Evolutionary conservation across 805 yeast species (phyloP).

Genomic region (Lipomyces orientalis): DNA sequence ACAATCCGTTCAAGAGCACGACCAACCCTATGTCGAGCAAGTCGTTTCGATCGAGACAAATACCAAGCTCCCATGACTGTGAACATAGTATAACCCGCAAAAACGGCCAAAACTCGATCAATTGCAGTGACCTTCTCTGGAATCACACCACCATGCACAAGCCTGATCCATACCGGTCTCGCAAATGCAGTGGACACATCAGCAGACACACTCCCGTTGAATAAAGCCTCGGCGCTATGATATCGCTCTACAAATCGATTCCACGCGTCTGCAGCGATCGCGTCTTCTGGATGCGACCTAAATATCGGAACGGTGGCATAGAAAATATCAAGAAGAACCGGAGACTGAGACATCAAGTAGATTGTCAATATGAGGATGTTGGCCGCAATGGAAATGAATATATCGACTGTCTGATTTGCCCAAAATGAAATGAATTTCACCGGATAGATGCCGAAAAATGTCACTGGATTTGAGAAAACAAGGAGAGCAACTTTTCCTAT

Average conservation of each 20-base stretch:
- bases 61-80: conserved; percentile 27
- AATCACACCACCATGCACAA: conserved; percentile 24
- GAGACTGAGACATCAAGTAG: not conserved
- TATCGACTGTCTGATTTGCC: conserved; percentile 30
- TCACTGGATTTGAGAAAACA: conserved; percentile 26
- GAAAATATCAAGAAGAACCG: not conserved
- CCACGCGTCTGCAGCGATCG: conserved; percentile 17
- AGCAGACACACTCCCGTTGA: conserved; percentile 5
- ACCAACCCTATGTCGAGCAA: conserved; percentile 7
- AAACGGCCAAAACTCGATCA: conserved; percentile 30
- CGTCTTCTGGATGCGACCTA: conserved; percentile 15
- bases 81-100: conserved; percentile 32
- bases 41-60: conserved; percentile 15
- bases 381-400: conserved; percentile 4
- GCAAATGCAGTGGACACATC: conserved; percentile 9
- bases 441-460: conserved; percentile 22
- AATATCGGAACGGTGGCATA: conserved; percentile 9
- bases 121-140: conserved; percentile 21
- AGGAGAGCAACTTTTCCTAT: conserved; percentile 37
- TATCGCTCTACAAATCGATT: conserved; percentile 15
- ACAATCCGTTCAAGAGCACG: conserved; percentile 26
- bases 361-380: not conserved
- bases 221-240: not conserved
- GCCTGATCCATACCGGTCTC: conserved; percentile 24
- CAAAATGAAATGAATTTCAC: conserved; percentile 14